Evolutionary conservation across 495 filamentous ascomycete species (phyloP), one percentile per base, ranked within the genome.

Genomic region (Lentithecium fluviatile): DNA sequence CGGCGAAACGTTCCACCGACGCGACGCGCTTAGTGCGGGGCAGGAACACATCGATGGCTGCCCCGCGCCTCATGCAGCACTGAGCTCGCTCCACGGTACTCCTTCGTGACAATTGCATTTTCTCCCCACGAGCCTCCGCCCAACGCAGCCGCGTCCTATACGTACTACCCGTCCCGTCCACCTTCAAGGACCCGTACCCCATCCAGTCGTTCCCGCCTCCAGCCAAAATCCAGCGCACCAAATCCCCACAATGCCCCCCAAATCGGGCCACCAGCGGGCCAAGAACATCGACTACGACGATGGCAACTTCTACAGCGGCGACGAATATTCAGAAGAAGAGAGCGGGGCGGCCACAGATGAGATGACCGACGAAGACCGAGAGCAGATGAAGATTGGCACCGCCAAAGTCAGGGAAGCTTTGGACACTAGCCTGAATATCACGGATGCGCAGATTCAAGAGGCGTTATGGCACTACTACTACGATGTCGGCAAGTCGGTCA

Each of bases 401-500:
- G 71, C 71, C 43, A 70, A 80, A 60, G 81, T 88, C 36, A 79
- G 79, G 59, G 72, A 76, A 19, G 76, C 77, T 7, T 74, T 91
- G 10, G 84, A 81, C 3, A 53, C 67, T 8, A 75, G 79, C 21
- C 37, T 75, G 77, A 43, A 70, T 42, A 77, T 86, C 45, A 83
- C 85, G 20, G 82, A 84, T 47, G 76, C 82, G 32, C 86, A 95
- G 58, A 91, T 96, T 42, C 81, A 95, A 70, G 95, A 97, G 52
- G 81, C 91, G 0, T 72, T 98, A 29, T 98, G 91, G 90, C 83
- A 97, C 72, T 97, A 96, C 72, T 98, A 92, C 73, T 97, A 89
- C 69, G 93, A 98, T 70, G 79, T 96, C 24, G 83, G 84, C 24
- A 96, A 97, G 70, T 82, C 89, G 0, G 86, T 91, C 19, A 78